Conservation (phyloP, 345 rosid genomes). For the Lumnitzera racemosa region DNA sequence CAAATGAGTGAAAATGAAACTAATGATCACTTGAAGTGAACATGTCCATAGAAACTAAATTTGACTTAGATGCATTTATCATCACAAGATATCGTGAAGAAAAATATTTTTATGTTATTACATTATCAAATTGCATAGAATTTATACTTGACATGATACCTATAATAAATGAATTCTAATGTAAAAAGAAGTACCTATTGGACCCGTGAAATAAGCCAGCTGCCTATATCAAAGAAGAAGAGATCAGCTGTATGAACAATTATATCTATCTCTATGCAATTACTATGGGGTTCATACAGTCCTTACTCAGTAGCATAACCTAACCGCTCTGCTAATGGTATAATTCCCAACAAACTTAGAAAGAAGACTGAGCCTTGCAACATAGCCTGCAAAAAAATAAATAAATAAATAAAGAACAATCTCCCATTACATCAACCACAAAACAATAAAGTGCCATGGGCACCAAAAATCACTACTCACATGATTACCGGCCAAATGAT, state of each 20-base stretch:
- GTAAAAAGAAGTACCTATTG: conserved; percentile 44
- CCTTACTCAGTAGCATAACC: conserved; percentile 98
- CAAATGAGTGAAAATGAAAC: neutral
- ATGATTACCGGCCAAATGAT: conserved; percentile 38
- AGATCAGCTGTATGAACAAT: conserved; percentile 12
- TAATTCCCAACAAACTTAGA: conserved; percentile 73
- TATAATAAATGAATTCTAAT: no score
- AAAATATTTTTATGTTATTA: no score
- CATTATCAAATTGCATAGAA: no score
- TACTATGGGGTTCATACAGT: conserved; percentile 6
- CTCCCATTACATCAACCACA: conserved; percentile 4
- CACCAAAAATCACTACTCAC: conserved; percentile 31
- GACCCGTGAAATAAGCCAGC: conserved; percentile 79
- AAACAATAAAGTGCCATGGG: neutral
- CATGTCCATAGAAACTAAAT: no score
- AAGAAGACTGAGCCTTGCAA: conserved; percentile 80
- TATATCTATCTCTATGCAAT: neutral
- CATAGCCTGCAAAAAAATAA: neutral
- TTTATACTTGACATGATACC: no score
- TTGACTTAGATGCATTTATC: no score
- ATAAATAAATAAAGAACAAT: no score
- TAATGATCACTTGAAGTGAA: neutral
- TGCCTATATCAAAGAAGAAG: conserved; percentile 46
- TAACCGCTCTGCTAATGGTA: conserved; percentile 92
- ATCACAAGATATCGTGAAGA: no score